Percentiles rank a stretch among this genome's conserved stretches.
phyloP scores from a whole-genome alignment of 2,329 filamentous ascomycete genomes.

The Phyllosticta paracitricarpa region DNA sequence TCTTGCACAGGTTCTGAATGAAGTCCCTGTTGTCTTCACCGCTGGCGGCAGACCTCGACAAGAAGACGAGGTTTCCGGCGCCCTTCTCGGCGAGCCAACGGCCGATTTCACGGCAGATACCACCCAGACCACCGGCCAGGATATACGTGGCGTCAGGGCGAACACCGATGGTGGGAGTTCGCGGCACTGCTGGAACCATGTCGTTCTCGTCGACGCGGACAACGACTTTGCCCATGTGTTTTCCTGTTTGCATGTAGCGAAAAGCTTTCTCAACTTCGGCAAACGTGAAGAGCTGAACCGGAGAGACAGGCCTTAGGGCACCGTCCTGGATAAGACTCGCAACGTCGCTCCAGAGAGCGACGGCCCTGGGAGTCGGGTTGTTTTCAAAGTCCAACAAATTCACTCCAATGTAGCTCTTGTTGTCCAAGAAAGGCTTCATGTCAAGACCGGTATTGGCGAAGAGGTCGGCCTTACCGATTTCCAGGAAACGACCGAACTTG shows the following conservation, averaged over 20 bases:
- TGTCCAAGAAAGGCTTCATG: conserved; percentile 8
- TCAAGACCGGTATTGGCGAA: conserved; percentile 8
- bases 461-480: conserved; percentile 12
- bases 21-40: neutral
- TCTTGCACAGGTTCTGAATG: neutral
- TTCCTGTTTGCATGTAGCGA: conserved; percentile 12
- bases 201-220: conserved; percentile 7
- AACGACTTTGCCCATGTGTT: conserved; percentile 13
- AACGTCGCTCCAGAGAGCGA: neutral
- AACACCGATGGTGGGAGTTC: conserved; percentile 11
- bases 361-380: neutral
- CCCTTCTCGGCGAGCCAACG: conserved; percentile 19
- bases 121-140: conserved; percentile 20
- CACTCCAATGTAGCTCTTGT: neutral
- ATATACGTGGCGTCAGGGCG: conserved; percentile 18
- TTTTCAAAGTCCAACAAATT: neutral
- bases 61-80: conserved; percentile 17
- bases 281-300: conserved; percentile 12
- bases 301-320: neutral
- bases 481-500: conserved; percentile 21
- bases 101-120: conserved; percentile 19
- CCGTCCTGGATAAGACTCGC: neutral
- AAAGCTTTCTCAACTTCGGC: conserved; percentile 13
- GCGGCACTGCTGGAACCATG: neutral
- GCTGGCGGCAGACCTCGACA: conserved; percentile 11